Conservation (phyloP, 2,329 filamentous ascomycete genomes). For the Aureobasidium leucospermi region DNA sequence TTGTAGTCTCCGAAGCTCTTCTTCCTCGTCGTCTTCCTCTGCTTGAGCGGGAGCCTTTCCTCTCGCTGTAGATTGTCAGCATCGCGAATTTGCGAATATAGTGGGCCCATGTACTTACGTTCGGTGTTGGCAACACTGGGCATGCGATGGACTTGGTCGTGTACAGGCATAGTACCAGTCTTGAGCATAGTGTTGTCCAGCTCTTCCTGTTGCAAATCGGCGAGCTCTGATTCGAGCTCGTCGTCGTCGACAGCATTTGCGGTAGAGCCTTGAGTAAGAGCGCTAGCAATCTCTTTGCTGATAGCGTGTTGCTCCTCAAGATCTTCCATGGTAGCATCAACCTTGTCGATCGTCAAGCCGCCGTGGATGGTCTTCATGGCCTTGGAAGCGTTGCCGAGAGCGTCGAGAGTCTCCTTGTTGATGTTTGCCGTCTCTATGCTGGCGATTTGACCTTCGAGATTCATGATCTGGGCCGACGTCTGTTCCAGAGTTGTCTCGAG, state of each 20-base stretch:
- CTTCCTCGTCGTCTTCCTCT: constrained; percentile 92
- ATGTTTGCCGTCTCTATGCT: constrained; percentile 97
- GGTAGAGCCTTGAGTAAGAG: constrained; percentile 65
- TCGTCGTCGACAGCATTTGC: constrained; percentile 71
- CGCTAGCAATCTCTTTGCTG: constrained; percentile 84
- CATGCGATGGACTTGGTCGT: constrained; percentile 68
- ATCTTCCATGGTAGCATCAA: constrained; percentile 90
- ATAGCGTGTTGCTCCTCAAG: constrained; percentile 87
- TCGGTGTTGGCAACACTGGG: constrained; percentile 68
- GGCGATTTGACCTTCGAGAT: constrained; percentile 91
- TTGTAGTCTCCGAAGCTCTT: constrained; percentile 84
- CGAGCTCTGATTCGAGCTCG: constrained; percentile 80
- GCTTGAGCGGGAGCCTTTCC: constrained; percentile 38
- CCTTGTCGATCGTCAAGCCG: constrained; percentile 85
- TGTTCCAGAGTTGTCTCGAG: constrained; percentile 89
- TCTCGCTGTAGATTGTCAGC: constrained; percentile 34
- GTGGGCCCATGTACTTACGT: constrained; percentile 49
- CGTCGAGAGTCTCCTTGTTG: constrained; percentile 90
- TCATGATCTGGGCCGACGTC: constrained; percentile 80
- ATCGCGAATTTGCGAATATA: background rate
- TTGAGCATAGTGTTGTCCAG: constrained; percentile 91
- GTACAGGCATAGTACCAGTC: constrained; percentile 75
- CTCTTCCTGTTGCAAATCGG: constrained; percentile 80
- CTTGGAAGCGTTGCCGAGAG: constrained; percentile 83
- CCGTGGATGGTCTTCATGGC: constrained; percentile 94